Base-by-base conservation (phyloP, 371 early-diverging fungal species). In the Actinomortierella ambigua region DNA sequence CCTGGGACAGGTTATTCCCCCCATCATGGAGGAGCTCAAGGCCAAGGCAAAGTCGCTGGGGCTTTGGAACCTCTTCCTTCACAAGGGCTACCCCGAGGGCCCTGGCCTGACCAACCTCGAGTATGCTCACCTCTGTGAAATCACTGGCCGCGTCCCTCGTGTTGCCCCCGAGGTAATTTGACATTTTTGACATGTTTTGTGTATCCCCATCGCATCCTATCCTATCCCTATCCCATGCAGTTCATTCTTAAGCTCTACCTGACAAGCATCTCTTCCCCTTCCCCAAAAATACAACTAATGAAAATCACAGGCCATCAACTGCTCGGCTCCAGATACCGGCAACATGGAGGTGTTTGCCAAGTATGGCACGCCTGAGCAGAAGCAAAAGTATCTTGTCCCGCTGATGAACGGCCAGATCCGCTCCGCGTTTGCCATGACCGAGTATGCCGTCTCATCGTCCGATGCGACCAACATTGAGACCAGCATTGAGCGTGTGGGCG, bases 341-440 rank as follows among this genome's bases (percentile, higher is more conserved):
- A 98, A 98, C 85, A 98, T 98, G 97, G 97, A 98, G 78, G 96
- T 98, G 28, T 88, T 98, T 59, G 94, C 94, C 52, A 95, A 96
- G 81, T 98, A 95, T 77, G 98, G 97, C 43, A 87, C 84, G 4
- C 79, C 79, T 18, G 93, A 77, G 29, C 98, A 98, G 77, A 95
- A 97, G 83, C 64, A 80, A 54, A 75, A 82, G 60, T 97, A 94
- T 91, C 85, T 98, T 23, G 78, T 76, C 39, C 97, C 97, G 20
- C 80, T 98, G 56, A 69, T 98, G 79, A 82, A 88, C 26, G 97
- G 97, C 53, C 81, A 89, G 81, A 96, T 98, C 71, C 88, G 98
- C 20, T 95, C 95, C 20, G 96, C 97, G 14, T 97, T 98, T 79
- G 96, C 97, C 59, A 98, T 98, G 98, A 97, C 98, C 20, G 98